Conservation (phyloP, 164 flowering plant genomes). For the Tetrastigma voinierianum region DNA sequence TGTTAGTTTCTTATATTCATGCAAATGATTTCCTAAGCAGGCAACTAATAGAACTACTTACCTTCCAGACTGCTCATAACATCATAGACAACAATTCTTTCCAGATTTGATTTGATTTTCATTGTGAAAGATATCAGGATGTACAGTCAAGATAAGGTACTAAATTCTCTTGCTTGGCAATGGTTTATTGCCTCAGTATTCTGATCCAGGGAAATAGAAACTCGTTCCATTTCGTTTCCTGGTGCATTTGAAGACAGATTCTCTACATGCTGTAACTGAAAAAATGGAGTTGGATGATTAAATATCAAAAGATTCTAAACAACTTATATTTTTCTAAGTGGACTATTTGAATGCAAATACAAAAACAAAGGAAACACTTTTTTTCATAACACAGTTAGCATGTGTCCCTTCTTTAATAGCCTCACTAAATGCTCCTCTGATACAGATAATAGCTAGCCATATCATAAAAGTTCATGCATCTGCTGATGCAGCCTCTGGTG, state of each 20-base stretch:
- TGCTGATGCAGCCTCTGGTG: slow-evolving; percentile 52
- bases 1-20: background rate
- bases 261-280: too few species aligned
- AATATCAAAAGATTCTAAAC: too few species aligned
- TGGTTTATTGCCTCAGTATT: background rate
- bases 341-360: background rate
- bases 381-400: background rate
- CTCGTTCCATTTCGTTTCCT: too few species aligned
- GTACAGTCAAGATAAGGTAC: slow-evolving; percentile 95
- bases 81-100: slow-evolving; percentile 98
- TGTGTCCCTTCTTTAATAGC: background rate
- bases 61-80: slow-evolving; percentile 92
- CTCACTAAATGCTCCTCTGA: slow-evolving; percentile 2
- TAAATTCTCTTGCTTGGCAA: background rate
- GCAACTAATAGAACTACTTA: slow-evolving; percentile 14
- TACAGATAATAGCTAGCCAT: slow-evolving; percentile 92
- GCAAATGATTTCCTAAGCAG: background rate
- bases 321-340: too few species aligned
- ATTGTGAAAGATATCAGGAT: slow-evolving; percentile 91
- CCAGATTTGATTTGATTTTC: slow-evolving; percentile 94
- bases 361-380: background rate
- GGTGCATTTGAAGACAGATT: too few species aligned
- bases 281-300: too few species aligned
- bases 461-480: slow-evolving; percentile 88
- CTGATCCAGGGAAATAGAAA: background rate